Conservation (phyloP, 225 moss, liverwort and hornwort genomes). For the Ulota crispa region DNA sequence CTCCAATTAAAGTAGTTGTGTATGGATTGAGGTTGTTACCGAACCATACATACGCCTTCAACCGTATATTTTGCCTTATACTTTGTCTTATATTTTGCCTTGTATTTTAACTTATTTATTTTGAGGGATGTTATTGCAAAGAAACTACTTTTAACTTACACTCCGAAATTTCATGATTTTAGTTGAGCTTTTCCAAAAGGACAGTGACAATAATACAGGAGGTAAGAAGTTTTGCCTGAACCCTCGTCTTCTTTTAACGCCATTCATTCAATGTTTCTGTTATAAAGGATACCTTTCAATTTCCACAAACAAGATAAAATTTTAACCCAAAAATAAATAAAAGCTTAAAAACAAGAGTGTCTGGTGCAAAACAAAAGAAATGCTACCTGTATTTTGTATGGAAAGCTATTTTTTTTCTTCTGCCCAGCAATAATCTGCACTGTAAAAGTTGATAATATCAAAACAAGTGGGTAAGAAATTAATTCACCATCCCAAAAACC, state of each 20-base stretch:
- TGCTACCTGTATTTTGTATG: neutral
- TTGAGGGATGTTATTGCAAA: neutral
- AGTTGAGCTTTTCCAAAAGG: neutral
- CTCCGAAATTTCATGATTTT: neutral
- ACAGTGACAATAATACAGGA: neutral
- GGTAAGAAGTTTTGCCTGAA: slow-evolving; percentile 6
- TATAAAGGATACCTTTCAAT: neutral
- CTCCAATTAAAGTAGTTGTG: neutral
- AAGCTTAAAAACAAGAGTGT: neutral
- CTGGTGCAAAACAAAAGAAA: neutral
- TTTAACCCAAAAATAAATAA: neutral
- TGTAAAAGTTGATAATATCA: neutral
- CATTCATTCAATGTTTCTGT: slow-evolving; percentile 13
- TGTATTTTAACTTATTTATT: no score
- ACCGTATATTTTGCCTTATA: neutral
- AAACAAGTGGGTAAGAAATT: slow-evolving; percentile 12
- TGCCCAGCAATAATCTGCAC: slow-evolving; percentile 9
- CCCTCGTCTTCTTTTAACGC: neutral
- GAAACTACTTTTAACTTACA: slow-evolving; percentile 21
- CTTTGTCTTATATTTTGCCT: no score
- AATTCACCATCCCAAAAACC: neutral
- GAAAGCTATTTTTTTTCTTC: neutral
- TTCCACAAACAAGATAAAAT: neutral
- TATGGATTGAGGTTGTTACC: neutral
- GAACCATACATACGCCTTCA: neutral